Conservation (phyloP, 2,329 filamentous ascomycete species). For the Fusarium poae region DNA sequence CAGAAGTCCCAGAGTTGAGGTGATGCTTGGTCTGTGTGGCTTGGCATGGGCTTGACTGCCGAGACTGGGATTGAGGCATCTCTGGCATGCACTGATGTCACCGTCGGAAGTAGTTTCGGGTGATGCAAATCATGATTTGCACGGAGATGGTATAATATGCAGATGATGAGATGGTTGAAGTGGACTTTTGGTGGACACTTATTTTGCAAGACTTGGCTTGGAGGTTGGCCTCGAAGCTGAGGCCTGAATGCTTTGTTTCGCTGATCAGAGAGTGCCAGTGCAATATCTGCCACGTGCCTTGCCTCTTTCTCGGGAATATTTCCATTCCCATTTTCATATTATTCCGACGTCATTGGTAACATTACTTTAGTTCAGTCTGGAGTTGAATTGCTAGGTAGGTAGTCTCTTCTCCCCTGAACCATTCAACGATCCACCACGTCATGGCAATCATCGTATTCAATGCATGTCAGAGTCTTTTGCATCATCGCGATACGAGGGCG, state of each 20-base stretch:
- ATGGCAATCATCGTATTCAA: constrained; percentile 3
- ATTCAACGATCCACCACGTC: constrained; percentile 7
- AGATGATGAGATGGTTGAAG: constrained; percentile 12
- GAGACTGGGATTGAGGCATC: constrained; percentile 1
- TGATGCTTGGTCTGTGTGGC: constrained; percentile 19
- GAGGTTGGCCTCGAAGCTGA: constrained; percentile 21
- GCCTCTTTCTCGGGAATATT: constrained; percentile 15
- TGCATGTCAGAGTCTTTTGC: constrained; percentile 14
- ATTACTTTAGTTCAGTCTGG: constrained; percentile 7
- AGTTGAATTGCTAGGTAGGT: not conserved
- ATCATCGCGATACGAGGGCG: not conserved
- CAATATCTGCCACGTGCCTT: constrained; percentile 37
- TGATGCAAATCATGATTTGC: constrained; percentile 30
- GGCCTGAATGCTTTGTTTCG: constrained; percentile 13
- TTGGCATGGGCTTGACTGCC: constrained; percentile 20
- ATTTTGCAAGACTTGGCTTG: not conserved
- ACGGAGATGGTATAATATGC: constrained; percentile 11
- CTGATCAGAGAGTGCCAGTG: not conserved
- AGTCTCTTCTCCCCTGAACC: not conserved
- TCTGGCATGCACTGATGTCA: constrained; percentile 27
- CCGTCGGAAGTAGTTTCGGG: constrained; percentile 5
- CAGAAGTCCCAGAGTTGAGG: constrained; percentile 1
- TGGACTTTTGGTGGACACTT: constrained; percentile 10
- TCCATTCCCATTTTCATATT: constrained; percentile 14
- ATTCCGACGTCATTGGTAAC: constrained; percentile 14